Evolutionary conservation across 257 asterid genomes (phyloP).

Genomic region (Nicotiana noctiflora): DNA sequence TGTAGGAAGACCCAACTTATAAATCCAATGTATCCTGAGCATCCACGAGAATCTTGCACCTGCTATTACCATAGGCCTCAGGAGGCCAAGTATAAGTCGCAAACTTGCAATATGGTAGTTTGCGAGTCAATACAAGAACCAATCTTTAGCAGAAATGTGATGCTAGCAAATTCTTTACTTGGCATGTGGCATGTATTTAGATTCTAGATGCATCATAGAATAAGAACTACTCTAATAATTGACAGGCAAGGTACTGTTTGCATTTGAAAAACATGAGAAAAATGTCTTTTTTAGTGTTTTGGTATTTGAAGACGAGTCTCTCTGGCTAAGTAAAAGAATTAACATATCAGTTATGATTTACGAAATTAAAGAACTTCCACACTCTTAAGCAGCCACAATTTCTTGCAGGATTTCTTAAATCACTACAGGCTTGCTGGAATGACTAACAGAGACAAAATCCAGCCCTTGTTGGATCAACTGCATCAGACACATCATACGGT

Average conservation of each 20-base stretch:
- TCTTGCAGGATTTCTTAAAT: neutral
- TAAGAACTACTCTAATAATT: neutral
- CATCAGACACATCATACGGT: constrained; percentile 14
- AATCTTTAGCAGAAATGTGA: neutral
- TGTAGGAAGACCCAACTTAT: neutral
- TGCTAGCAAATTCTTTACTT: neutral
- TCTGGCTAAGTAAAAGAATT: neutral
- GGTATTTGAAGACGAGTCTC: neutral
- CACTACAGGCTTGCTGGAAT: neutral
- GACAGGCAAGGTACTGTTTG: neutral
- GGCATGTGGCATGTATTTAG: neutral
- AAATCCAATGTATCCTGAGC: neutral
- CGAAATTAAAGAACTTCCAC: neutral
- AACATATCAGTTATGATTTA: neutral
- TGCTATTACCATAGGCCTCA: neutral
- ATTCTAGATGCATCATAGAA: neutral
- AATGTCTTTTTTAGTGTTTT: neutral
- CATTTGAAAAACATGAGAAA: neutral
- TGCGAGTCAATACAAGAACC: neutral
- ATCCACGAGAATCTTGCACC: neutral
- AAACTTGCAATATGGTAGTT: neutral
- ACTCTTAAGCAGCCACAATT: neutral
- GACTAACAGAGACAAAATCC: constrained; percentile 15
- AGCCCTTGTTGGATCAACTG: constrained; percentile 17
- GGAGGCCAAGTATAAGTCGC: neutral